Percentiles rank a stretch among this genome's conserved stretches.
Evolutionary conservation across 495 filamentous ascomycete species (phyloP).

Genomic region (Daldinia concentrica): DNA sequence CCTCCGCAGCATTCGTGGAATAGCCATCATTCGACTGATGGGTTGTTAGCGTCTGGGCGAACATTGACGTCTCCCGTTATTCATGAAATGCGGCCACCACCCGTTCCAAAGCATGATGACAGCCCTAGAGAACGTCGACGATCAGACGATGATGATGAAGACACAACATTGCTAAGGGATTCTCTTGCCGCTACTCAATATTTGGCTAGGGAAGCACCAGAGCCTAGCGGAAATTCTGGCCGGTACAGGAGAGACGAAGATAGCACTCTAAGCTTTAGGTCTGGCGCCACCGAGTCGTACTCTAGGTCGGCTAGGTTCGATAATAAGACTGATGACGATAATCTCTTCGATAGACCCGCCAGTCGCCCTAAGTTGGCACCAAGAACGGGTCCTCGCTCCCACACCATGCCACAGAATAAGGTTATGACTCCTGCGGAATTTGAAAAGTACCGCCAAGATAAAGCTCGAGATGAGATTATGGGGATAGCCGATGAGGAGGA

Average conservation of each 20-base stretch:
- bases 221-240: constrained; percentile 9
- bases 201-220: constrained; percentile 43
- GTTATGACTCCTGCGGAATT: constrained; percentile 92
- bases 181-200: constrained; percentile 64
- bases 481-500: constrained; percentile 47
- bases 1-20: constrained; percentile 73
- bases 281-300: constrained; percentile 44
- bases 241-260: constrained; percentile 52
- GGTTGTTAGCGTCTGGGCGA: constrained; percentile 60
- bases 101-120: constrained; percentile 59
- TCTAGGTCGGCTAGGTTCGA: constrained; percentile 47
- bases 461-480: constrained; percentile 65
- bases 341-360: constrained; percentile 62
- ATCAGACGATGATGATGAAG: constrained; percentile 71
- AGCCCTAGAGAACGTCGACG: constrained; percentile 56
- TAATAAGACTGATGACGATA: constrained; percentile 54
- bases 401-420: constrained; percentile 65
- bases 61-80: constrained; percentile 43
- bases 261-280: constrained; percentile 27
- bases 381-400: constrained; percentile 50
- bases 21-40: constrained; percentile 72
- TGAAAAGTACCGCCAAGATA: constrained; percentile 81
- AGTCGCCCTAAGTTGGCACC: constrained; percentile 64
- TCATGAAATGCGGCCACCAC: constrained; percentile 20
- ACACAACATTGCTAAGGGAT: constrained; percentile 71